These are phyloP conservation scores for Penicillium odoratum DNA, from an alignment of 495 filamentous ascomycete genomes.

Conservation along the genomic window DNA sequence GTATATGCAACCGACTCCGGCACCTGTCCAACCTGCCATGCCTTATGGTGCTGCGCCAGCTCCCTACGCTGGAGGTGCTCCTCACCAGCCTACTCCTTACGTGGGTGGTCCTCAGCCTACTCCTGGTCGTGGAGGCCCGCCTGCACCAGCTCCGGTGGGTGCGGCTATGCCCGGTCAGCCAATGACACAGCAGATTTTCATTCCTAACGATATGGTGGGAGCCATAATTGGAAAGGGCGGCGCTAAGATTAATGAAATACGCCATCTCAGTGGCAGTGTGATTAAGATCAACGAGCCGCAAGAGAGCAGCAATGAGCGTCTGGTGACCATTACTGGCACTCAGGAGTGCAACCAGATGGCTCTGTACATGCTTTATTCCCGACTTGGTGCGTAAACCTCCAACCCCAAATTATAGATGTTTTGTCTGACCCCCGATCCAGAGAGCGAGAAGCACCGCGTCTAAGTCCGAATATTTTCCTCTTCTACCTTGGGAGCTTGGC, in stretches of 20 bases:
- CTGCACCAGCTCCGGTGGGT: constrained; percentile 60
- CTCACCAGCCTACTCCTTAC: constrained; percentile 70
- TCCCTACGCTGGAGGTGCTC: constrained; percentile 70
- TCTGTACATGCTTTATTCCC: constrained; percentile 95
- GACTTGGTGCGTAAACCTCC: constrained; percentile 74
- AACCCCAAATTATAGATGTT: constrained; percentile 18
- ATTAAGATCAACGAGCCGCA: constrained; percentile 99
- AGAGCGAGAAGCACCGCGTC: constrained; percentile 82
- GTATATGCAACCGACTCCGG: constrained; percentile 63
- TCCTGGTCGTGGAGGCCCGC: constrained; percentile 49
- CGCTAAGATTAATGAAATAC: constrained; percentile 98
- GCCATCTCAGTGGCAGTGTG: constrained; percentile 92
- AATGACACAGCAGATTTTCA: constrained; percentile 96
- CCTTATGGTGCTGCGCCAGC: constrained; percentile 71
- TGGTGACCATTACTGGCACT: constrained; percentile 96
- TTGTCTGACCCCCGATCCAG: constrained; percentile 43
- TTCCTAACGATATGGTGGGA: constrained; percentile 99
- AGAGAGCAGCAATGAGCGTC: constrained; percentile 95
- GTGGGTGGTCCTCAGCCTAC: constrained; percentile 58
- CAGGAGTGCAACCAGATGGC: constrained; percentile 99
- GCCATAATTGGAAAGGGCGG: constrained; percentile 99
- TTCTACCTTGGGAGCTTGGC: constrained; percentile 14
- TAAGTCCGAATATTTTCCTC: constrained; percentile 9
- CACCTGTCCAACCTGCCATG: constrained; percentile 65
- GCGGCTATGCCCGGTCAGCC: constrained; percentile 80